Evolutionary conservation across 148 eudicot genomes (phyloP).

Genomic region (Vaccinium macrocarpon): DNA sequence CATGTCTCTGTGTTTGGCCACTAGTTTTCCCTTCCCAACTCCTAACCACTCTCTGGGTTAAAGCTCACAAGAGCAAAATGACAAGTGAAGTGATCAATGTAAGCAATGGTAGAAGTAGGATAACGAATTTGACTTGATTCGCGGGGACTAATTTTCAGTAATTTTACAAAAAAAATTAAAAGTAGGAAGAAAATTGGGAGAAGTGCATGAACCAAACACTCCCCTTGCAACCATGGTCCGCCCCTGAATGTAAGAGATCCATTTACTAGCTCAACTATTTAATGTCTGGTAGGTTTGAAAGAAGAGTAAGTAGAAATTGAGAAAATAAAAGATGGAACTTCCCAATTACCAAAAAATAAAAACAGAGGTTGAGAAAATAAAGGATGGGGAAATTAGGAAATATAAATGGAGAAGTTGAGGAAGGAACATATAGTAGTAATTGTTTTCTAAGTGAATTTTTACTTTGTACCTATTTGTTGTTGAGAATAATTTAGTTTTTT

Average conservation of each 20-base stretch:
- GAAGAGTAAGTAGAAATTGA: neutral
- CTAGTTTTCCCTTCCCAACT: neutral
- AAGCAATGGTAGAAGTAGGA: too few species aligned
- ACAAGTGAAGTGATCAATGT: neutral
- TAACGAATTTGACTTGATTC: too few species aligned
- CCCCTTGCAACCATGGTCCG: too few species aligned
- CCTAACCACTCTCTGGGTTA: neutral
- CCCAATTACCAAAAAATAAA: too few species aligned
- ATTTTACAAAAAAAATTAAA: too few species aligned
- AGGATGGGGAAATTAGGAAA: neutral
- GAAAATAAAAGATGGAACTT: neutral
- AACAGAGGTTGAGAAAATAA: neutral
- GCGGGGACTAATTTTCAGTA: too few species aligned
- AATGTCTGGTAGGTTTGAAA: neutral
- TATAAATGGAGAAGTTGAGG: neutral
- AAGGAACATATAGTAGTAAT: neutral
- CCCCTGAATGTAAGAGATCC: neutral
- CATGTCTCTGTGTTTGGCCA: neutral
- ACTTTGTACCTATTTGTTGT: neutral
- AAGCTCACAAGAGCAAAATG: neutral
- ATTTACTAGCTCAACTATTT: neutral
- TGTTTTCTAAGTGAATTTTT: neutral
- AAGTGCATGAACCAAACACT: too few species aligned
- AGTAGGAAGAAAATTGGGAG: too few species aligned
- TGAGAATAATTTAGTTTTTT: neutral